Conservation (phyloP, 352 stramenopile genomes). For the Globisporangium splendens region DNA sequence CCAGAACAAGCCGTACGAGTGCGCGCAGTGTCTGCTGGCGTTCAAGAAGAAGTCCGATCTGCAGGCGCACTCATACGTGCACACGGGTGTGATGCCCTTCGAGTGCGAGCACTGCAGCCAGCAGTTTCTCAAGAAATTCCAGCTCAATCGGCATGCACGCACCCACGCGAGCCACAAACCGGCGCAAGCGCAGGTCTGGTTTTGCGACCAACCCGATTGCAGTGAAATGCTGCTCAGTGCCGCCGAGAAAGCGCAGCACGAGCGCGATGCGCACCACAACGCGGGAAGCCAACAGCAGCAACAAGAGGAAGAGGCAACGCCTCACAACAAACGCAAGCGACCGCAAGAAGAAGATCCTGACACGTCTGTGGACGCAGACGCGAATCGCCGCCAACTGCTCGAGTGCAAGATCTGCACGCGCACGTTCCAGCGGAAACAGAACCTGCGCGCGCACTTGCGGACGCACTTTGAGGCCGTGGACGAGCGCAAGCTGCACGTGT, state of each 20-base stretch:
- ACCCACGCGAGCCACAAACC: constrained; percentile 23
- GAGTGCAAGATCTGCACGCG: constrained; percentile 50
- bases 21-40: constrained; percentile 45
- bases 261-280: constrained; percentile 25
- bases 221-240: constrained; percentile 51
- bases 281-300: background rate
- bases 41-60: constrained; percentile 85
- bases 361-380: background rate
- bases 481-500: constrained; percentile 57
- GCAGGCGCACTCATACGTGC: constrained; percentile 71
- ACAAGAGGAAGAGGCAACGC: background rate
- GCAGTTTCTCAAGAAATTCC: constrained; percentile 62
- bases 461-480: constrained; percentile 64
- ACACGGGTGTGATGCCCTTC: constrained; percentile 74
- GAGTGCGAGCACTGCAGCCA: constrained; percentile 55
- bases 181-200: constrained; percentile 38
- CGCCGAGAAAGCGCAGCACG: constrained; percentile 41
- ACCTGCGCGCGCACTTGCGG: constrained; percentile 51
- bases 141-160: constrained; percentile 46
- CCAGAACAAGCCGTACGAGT: constrained; percentile 53
- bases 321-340: constrained; percentile 10
- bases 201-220: constrained; percentile 46
- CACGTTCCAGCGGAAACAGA: constrained; percentile 46
- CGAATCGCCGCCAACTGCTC: constrained; percentile 17
- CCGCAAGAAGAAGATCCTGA: background rate